phyloP scores from a whole-genome alignment of 2,329 filamentous ascomycete genomes.

The Curvularia eragrostidis region DNA sequence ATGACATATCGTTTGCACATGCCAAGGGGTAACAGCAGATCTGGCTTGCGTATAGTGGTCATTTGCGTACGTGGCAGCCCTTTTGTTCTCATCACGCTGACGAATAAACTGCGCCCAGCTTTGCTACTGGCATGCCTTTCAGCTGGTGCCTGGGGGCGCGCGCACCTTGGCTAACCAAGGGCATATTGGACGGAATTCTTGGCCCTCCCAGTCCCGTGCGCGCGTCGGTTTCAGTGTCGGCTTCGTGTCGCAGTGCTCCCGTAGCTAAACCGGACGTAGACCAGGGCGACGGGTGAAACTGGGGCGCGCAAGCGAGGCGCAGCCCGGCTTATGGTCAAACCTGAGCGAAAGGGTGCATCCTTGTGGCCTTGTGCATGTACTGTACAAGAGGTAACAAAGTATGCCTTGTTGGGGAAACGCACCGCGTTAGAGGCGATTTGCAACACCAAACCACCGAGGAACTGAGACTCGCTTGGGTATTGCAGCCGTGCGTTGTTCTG shows the following conservation, averaged over 20 bases:
- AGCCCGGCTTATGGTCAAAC: conserved; percentile 6
- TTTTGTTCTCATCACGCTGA: neutral
- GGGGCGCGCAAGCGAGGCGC: conserved; percentile 13
- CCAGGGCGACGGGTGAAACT: conserved; percentile 2
- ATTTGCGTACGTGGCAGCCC: neutral
- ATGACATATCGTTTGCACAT: conserved; percentile 1
- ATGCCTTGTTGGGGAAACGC: neutral
- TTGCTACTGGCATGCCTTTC: neutral
- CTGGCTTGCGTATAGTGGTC: neutral
- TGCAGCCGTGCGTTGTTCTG: neutral
- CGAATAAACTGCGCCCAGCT: neutral
- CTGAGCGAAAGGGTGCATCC: neutral
- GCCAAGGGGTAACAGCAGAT: conserved; percentile 3
- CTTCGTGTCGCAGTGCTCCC: conserved; percentile 1
- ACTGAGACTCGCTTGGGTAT: neutral
- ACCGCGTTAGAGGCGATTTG: neutral
- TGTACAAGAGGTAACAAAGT: neutral
- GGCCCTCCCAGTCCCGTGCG: conserved; percentile 1
- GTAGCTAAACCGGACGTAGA: neutral
- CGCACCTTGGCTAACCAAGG: neutral
- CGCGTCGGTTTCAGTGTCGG: neutral
- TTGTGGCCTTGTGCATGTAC: neutral
- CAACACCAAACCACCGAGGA: neutral
- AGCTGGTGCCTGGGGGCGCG: neutral
- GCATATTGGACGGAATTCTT: neutral